Conservation (phyloP, 2,329 filamentous ascomycete genomes). For the Trichoderma semiorbis region DNA sequence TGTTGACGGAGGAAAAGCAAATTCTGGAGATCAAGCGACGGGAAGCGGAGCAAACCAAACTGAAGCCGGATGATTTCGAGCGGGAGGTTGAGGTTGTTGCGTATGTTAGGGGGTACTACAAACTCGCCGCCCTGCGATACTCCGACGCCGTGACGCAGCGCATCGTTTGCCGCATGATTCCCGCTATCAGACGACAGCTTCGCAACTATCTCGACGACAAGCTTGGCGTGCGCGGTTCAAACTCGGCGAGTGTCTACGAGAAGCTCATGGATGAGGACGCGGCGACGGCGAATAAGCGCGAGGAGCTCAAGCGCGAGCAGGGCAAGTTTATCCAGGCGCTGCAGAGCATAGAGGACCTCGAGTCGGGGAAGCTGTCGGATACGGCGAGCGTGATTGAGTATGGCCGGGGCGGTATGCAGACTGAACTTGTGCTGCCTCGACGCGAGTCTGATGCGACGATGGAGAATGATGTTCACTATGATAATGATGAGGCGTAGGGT, state of each 20-base stretch:
- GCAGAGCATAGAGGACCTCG: slow-evolving; percentile 43
- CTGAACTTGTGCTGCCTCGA: background rate
- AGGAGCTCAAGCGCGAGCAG: slow-evolving; percentile 41
- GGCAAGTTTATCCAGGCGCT: slow-evolving; percentile 48
- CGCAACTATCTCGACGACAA: slow-evolving; percentile 42
- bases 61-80: slow-evolving; percentile 57
- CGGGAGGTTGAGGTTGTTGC: slow-evolving; percentile 60
- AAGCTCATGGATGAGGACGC: slow-evolving; percentile 49
- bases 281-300: slow-evolving; percentile 39
- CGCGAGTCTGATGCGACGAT: slow-evolving; percentile 16
- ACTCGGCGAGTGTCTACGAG: slow-evolving; percentile 34
- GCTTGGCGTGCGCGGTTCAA: slow-evolving; percentile 38
- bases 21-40: slow-evolving; percentile 42
- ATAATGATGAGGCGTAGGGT: background rate
- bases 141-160: slow-evolving; percentile 52
- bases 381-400: background rate
- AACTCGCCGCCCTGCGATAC: slow-evolving; percentile 62
- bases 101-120: slow-evolving; percentile 66
- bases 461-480: background rate
- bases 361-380: slow-evolving; percentile 30
- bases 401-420: background rate
- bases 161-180: slow-evolving; percentile 48
- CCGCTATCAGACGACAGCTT: slow-evolving; percentile 39
- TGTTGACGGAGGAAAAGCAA: slow-evolving; percentile 48
- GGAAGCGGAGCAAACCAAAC: slow-evolving; percentile 40